Evolutionary conservation across 305 asterid species (phyloP), one percentile per base, ranked within the genome.

Genomic region (Plantago lanceolata): DNA sequence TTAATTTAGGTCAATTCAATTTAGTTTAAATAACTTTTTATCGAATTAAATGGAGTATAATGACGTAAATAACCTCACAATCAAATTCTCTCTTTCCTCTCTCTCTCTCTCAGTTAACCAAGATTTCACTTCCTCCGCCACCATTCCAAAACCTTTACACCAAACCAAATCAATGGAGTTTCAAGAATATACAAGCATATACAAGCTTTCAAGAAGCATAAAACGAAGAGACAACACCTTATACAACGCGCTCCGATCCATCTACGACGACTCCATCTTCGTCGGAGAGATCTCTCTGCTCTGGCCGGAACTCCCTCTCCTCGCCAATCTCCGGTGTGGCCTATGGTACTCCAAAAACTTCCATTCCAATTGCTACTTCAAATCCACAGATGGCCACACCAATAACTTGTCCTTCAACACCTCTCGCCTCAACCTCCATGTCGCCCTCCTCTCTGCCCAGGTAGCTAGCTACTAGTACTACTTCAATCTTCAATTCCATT

Each of bases 381-480:
- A 93, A 79, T 93, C 99, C 70, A 93, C 99, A 60, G 99, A 93
- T 62, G 99, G 99, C 70, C 99, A 93, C 71, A 85, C 90, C 73
- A 93, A 90, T 71, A 93, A 90, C 61, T 78, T 88, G 65, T 89
- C 97, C 19, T 93, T 93, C 76, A 89, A 71, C 40, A 93, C 91
- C 58, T 78, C 93, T 60, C 95, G 99, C 26, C 97, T 93, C 76
- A 93, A 93, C 58, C 89, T 93, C 62, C 99, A 93, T 15, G 87
- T 90, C 6, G 97, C 96, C 52, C 86, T 76, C 45, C 82, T 87
- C 13, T 94, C 95, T 33, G 99, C 45, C 2, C 8, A 16, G 66
- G 97, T 89, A 90, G 48, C 12, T 56, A 21, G 55, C n/a, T n/a
- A 57, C 45, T 20, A 5, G 1, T 1, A 3, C 53, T 48, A 16